These are phyloP conservation scores for Ilyonectria robusta DNA, from an alignment of 2,329 filamentous ascomycete species.

Conservation along the genomic window DNA sequence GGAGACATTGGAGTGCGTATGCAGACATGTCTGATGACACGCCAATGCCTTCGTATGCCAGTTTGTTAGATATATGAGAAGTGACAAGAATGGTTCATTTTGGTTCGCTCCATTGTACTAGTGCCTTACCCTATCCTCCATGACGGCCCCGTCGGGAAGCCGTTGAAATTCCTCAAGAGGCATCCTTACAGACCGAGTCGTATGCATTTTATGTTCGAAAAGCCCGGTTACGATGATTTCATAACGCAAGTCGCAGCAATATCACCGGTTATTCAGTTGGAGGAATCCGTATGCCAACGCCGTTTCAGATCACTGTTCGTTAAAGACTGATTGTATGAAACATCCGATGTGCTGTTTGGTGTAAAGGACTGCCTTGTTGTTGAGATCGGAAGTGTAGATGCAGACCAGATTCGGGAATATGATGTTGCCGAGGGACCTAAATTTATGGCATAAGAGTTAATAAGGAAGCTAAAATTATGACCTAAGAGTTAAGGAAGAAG, in stretches of 20 bases:
- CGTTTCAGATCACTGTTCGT: conserved; percentile 78
- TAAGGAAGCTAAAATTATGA: no score
- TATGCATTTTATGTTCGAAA: conserved; percentile 90
- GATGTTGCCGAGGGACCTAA: no score
- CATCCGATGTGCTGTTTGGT: conserved; percentile 87
- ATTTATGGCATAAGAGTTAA: no score
- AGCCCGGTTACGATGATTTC: conserved; percentile 29
- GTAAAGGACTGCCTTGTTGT: conserved; percentile 85
- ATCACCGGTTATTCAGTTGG: no score
- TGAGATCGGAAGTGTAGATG: no score
- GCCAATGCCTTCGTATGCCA: not conserved
- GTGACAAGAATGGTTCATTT: conserved; percentile 57
- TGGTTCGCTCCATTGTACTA: conserved; percentile 90
- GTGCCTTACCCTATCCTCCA: conserved; percentile 89
- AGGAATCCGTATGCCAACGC: no score
- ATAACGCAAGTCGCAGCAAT: conserved; percentile 21
- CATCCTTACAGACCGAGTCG: conserved; percentile 84
- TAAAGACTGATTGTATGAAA: conserved; percentile 84
- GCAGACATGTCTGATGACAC: conserved; percentile 15
- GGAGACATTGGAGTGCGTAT: conserved; percentile 15
- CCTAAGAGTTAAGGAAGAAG: no score
- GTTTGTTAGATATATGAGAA: conserved; percentile 19
- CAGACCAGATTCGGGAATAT: no score
- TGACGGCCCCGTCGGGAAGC: conserved; percentile 84
- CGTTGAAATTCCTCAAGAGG: conserved; percentile 74